Percentiles rank a stretch among this genome's conserved stretches.
Evolutionary conservation across 2,329 filamentous ascomycete genomes (phyloP).

Genomic region (Colletotrichum eleusines): DNA sequence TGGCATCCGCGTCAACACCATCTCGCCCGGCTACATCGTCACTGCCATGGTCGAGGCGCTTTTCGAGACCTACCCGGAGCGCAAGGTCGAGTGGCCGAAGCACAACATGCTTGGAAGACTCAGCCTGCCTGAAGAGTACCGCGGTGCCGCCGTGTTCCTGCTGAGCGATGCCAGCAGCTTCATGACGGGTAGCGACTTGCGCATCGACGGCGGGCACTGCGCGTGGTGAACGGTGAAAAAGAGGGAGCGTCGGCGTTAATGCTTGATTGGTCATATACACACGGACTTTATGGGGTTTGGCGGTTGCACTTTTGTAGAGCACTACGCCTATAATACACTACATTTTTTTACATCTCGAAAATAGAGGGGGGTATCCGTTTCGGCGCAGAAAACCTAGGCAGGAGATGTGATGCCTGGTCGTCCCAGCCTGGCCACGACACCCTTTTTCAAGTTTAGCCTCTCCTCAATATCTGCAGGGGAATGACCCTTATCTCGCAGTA

Average conservation of each 20-base stretch:
- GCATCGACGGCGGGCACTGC: slow-evolving; percentile 78
- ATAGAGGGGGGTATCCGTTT: not conserved
- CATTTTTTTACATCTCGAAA: not conserved
- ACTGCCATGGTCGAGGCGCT: slow-evolving; percentile 87
- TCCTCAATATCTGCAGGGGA: slow-evolving; percentile 58
- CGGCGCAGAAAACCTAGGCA: not conserved
- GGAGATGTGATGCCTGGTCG: slow-evolving; percentile 48
- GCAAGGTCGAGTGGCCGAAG: slow-evolving; percentile 76
- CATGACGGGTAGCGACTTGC: slow-evolving; percentile 67
- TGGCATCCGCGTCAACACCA: slow-evolving; percentile 83
- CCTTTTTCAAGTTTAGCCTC: slow-evolving; percentile 58
- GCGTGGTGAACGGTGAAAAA: slow-evolving; percentile 60
- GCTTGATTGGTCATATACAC: slow-evolving; percentile 33
- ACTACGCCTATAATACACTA: slow-evolving; percentile 34
- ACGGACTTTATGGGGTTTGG: slow-evolving; percentile 17
- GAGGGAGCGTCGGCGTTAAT: slow-evolving; percentile 2
- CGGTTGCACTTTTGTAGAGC: slow-evolving; percentile 16
- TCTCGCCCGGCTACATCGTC: slow-evolving; percentile 84
- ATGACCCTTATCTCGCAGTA: slow-evolving; percentile 57
- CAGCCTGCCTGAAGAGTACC: slow-evolving; percentile 76
- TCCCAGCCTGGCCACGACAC: slow-evolving; percentile 61
- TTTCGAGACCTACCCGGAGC: slow-evolving; percentile 81
- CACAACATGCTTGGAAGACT: slow-evolving; percentile 87
- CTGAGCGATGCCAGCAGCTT: slow-evolving; percentile 56
- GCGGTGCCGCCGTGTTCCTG: slow-evolving; percentile 70